Conservation (phyloP, 2,329 filamentous ascomycete genomes). For the Fusarium annulatum region DNA sequence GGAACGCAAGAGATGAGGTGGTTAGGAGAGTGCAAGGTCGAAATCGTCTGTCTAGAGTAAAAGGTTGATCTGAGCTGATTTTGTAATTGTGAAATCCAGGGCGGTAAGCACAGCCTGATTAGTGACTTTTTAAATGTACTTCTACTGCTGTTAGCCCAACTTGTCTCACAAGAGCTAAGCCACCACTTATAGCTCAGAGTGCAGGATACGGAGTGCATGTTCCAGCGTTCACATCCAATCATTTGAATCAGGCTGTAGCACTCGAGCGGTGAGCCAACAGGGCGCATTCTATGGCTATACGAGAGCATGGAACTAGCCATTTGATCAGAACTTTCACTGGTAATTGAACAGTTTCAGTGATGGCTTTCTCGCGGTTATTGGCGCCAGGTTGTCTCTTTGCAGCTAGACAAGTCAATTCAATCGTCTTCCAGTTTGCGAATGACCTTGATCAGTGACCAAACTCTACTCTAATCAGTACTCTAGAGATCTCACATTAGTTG, state of each 20-base stretch:
- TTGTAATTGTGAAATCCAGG: neutral
- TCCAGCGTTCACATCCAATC: neutral
- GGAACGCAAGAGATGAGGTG: accelerated
- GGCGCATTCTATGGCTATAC: neutral
- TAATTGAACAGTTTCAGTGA: too few species aligned
- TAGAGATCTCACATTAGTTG: accelerated
- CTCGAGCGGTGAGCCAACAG: neutral
- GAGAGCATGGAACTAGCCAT: accelerated
- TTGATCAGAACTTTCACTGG: too few species aligned
- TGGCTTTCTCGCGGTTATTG: too few species aligned
- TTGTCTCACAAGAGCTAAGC: accelerated
- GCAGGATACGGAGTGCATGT: accelerated
- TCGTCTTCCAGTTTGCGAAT: neutral
- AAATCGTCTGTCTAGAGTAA: accelerated
- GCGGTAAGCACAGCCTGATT: neutral
- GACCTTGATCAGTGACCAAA: accelerated
- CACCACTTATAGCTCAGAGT: neutral
- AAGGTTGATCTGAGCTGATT: too few species aligned
- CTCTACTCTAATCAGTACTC: neutral
- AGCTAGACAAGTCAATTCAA: too few species aligned
- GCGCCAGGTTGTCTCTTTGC: accelerated
- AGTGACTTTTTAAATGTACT: neutral
- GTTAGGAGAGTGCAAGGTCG: neutral
- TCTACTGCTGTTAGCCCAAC: neutral
- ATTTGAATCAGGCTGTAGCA: neutral